Conservation (phyloP, 2,329 filamentous ascomycete genomes). For the Aspergillus pseudonomiae region DNA sequence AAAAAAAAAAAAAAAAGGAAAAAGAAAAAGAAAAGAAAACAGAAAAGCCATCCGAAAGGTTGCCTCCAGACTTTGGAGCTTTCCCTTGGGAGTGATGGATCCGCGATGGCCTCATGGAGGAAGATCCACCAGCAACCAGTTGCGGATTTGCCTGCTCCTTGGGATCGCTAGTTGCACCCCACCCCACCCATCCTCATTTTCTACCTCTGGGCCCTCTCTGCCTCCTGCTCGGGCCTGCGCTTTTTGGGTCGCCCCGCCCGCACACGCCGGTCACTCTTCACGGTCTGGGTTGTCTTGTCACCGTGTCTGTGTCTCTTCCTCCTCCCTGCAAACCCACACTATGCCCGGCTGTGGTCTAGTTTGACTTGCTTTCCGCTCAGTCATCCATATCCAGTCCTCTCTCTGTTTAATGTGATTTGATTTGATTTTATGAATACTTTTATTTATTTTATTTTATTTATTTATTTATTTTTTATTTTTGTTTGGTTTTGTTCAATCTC, state of each 20-base stretch:
- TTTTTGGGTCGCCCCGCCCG: conserved; percentile 25
- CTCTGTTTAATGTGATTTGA: not conserved
- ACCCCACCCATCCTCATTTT: conserved; percentile 18
- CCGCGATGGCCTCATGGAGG: conserved; percentile 22
- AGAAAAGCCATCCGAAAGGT: conserved; percentile 6
- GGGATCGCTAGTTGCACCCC: conserved; percentile 28
- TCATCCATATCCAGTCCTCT: conserved; percentile 10
- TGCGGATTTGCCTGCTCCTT: conserved; percentile 25
- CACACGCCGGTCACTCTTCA: conserved; percentile 22
- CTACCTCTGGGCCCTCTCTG: conserved; percentile 14
- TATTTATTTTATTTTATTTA: not conserved
- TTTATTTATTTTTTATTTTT: conserved; percentile 2
- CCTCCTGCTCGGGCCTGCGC: conserved; percentile 22
- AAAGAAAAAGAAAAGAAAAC: no score
- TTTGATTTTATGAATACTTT: no score
- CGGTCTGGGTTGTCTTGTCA: conserved; percentile 11
- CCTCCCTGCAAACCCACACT: conserved; percentile 18
- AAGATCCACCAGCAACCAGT: conserved; percentile 22
- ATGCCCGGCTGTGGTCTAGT: conserved; percentile 18
- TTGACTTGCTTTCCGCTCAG: conserved; percentile 14
- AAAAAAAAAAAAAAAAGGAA: no score
- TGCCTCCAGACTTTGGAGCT: conserved; percentile 11
- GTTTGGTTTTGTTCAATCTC: not conserved
- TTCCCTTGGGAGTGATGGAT: conserved; percentile 17
- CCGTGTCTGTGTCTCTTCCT: not conserved